These are phyloP conservation scores for Strigomonas galati DNA, from an alignment of 208 protist species.

Conservation along the genomic window DNA sequence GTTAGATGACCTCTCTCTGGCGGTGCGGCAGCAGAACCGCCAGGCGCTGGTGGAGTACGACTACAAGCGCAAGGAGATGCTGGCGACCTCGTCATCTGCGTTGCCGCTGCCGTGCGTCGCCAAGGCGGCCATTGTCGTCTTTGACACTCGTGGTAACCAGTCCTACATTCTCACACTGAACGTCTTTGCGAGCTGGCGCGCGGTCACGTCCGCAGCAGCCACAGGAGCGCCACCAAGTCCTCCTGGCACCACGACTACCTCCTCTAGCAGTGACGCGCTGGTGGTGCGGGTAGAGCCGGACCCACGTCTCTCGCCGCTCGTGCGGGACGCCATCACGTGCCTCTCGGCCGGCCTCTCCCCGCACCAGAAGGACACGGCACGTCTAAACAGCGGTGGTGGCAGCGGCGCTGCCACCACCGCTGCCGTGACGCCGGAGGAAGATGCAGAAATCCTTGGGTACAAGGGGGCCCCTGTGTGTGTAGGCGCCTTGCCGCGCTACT, in stretches of 20 bases:
- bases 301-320: background rate
- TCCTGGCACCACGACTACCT: background rate
- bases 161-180: slow-evolving; percentile 16
- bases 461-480: background rate
- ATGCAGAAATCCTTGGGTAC: background rate
- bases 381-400: background rate
- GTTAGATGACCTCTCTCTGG: slow-evolving; percentile 37
- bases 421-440: background rate
- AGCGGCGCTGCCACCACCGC: background rate
- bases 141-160: slow-evolving; percentile 39
- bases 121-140: slow-evolving; percentile 50
- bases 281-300: background rate
- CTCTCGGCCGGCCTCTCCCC: background rate
- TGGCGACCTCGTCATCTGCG: background rate
- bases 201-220: background rate
- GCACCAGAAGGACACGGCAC: background rate
- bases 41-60: background rate
- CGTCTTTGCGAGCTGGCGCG: background rate
- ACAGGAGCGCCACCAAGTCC: background rate
- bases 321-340: slow-evolving; percentile 10
- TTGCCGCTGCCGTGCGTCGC: background rate
- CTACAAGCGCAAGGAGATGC: background rate
- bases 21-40: slow-evolving; percentile 11
- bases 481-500: background rate
- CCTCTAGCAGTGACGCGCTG: background rate